Conservation (phyloP, 139 green algal genomes). For the Chlamydomonas sphaeroides region DNA sequence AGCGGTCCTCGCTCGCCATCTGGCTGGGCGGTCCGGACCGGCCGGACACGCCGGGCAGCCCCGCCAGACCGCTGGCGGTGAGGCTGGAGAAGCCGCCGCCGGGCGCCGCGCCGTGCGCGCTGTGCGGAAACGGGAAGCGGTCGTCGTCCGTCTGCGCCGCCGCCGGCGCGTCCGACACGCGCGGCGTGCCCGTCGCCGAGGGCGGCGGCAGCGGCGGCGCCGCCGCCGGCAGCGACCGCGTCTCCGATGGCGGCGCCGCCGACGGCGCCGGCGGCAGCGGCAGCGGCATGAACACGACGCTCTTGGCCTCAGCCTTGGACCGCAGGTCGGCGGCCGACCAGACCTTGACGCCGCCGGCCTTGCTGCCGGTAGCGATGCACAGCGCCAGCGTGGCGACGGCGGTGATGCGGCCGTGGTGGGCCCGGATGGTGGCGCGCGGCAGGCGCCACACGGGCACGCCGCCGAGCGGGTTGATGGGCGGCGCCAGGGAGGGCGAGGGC, state of each 20-base stretch:
- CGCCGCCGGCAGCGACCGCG: neutral
- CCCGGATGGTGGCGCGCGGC: neutral
- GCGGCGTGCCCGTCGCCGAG: neutral
- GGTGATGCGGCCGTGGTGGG: slow-evolving; percentile 19
- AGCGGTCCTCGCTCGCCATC: neutral
- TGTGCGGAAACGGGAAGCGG: no score
- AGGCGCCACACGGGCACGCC: slow-evolving; percentile 28
- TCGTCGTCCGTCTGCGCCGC: no score
- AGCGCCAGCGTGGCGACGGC: neutral
- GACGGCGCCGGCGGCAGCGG: neutral
- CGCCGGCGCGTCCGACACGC: no score
- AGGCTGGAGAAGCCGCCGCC: no score
- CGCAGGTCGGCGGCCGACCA: neutral
- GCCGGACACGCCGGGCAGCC: no score
- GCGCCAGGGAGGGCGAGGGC: slow-evolving; percentile 15
- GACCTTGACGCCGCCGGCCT: slow-evolving; percentile 34
- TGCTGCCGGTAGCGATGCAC: slow-evolving; percentile 10
- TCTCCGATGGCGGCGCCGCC: neutral
- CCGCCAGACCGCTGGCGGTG: no score
- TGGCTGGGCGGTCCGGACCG: no score
- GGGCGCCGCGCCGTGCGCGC: no score
- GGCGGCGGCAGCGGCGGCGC: neutral
- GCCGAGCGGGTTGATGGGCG: slow-evolving; percentile 28
- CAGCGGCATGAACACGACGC: slow-evolving; percentile 4
- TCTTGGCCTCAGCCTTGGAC: neutral